These are phyloP conservation scores for Xylaria acuta DNA, from an alignment of 495 filamentous ascomycete genomes.

Conservation along the genomic window DNA sequence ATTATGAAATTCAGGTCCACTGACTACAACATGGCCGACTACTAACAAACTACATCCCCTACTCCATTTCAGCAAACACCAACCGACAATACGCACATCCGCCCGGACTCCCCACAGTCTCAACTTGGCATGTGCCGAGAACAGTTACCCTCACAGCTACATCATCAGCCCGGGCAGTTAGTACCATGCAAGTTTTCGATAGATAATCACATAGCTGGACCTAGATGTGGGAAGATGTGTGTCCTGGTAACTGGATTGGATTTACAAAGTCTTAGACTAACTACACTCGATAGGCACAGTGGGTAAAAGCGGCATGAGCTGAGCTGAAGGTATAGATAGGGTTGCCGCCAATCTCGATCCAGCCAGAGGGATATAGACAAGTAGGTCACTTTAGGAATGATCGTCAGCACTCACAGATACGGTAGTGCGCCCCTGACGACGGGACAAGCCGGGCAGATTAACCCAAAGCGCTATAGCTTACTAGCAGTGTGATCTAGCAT, in stretches of 20 bases:
- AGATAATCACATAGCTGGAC: not conserved
- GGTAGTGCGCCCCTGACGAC: not conserved
- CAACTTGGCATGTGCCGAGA: not conserved
- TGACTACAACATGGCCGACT: not conserved
- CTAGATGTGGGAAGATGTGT: not conserved
- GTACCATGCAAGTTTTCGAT: not conserved
- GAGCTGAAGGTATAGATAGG: not conserved
- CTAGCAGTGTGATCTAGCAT: not conserved
- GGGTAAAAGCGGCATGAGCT: not conserved
- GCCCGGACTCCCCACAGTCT: not conserved
- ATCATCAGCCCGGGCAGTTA: not conserved
- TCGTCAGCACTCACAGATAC: not conserved
- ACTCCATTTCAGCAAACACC: not conserved
- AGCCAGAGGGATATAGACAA: not conserved
- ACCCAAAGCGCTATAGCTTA: conserved; percentile 9
- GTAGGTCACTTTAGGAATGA: not conserved
- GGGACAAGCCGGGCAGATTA: not conserved
- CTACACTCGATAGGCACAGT: not conserved
- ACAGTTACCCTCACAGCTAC: not conserved
- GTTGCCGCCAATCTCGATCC: not conserved
- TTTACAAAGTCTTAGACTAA: not conserved
- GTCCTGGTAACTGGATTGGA: not conserved
- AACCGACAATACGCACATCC: not conserved
- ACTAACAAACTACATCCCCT: not conserved
- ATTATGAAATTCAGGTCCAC: not conserved